Evolutionary conservation across 441 rosid species (phyloP).

Genomic region (Geranium incanum): DNA sequence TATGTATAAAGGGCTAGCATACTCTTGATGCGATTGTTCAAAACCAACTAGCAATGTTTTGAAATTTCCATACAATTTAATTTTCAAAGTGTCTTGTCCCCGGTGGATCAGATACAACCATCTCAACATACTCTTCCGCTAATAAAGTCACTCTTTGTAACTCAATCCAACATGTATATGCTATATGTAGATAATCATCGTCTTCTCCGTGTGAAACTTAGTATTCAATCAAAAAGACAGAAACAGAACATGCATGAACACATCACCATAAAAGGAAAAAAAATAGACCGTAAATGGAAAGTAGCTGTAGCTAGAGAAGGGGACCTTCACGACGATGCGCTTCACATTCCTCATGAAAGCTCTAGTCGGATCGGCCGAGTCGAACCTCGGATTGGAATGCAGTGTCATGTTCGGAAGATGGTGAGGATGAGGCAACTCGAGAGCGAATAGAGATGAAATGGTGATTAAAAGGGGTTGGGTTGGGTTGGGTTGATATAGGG

Average conservation of each 20-base stretch:
- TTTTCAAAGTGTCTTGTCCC: too few relatives aligned
- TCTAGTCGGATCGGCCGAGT: neutral
- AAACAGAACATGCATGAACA: neutral
- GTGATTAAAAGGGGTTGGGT: neutral
- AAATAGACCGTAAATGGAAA: neutral
- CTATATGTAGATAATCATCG: too few relatives aligned
- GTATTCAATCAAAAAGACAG: neutral
- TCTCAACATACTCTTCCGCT: too few relatives aligned
- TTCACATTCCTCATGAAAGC: neutral
- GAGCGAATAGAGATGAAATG: neutral
- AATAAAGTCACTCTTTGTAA: neutral
- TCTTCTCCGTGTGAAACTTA: neutral
- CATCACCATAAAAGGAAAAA: neutral
- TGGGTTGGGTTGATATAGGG: neutral
- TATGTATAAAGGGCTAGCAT: too few relatives aligned
- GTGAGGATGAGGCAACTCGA: neutral
- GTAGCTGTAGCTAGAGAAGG: neutral
- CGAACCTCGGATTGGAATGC: neutral
- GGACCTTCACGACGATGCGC: slow-evolving; percentile 3
- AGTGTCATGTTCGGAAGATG: neutral
- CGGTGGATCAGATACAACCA: too few relatives aligned
- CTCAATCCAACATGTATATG: neutral
- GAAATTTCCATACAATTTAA: too few relatives aligned
- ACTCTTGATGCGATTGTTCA: too few relatives aligned
- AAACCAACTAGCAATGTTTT: too few relatives aligned